Evolutionary conservation across 2,329 filamentous ascomycete species (phyloP).

Genomic region (Acephala macrosclerotiorum): DNA sequence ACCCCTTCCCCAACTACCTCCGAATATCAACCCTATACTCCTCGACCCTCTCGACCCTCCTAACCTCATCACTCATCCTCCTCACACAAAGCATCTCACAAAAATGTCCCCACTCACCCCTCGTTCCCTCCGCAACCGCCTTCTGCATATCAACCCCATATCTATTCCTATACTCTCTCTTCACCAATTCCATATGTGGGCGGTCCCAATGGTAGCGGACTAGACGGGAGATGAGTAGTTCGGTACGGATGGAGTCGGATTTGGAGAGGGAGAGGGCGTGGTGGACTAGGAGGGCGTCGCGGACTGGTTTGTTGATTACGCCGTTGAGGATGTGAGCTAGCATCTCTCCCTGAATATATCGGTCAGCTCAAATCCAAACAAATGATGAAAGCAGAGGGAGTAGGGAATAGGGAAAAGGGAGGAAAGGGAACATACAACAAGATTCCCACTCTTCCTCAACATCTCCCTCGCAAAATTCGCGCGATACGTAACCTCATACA

Average conservation of each 20-base stretch:
- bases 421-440: constrained; percentile 77
- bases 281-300: constrained; percentile 88
- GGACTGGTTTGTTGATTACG: constrained; percentile 92
- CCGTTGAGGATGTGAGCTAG: constrained; percentile 96
- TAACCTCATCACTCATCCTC: constrained; percentile 66
- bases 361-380: background rate
- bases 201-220: constrained; percentile 94
- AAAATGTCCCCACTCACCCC: constrained; percentile 79
- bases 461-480: constrained; percentile 89
- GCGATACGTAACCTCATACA: constrained; percentile 76
- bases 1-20: background rate
- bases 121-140: constrained; percentile 79
- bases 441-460: constrained; percentile 86
- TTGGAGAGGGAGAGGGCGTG: constrained; percentile 82
- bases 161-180: constrained; percentile 79
- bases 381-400: constrained; percentile 1
- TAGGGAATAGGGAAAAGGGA: constrained; percentile 2
- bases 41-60: constrained; percentile 47
- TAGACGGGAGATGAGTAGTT: constrained; percentile 86
- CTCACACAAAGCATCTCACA: constrained; percentile 73
- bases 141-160: constrained; percentile 79
- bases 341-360: constrained; percentile 77
- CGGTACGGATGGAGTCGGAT: constrained; percentile 74
- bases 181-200: constrained; percentile 79
- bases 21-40: constrained; percentile 13